Base-by-base conservation (phyloP, 805 yeast species). In the Kuraishia floccosa region DNA sequence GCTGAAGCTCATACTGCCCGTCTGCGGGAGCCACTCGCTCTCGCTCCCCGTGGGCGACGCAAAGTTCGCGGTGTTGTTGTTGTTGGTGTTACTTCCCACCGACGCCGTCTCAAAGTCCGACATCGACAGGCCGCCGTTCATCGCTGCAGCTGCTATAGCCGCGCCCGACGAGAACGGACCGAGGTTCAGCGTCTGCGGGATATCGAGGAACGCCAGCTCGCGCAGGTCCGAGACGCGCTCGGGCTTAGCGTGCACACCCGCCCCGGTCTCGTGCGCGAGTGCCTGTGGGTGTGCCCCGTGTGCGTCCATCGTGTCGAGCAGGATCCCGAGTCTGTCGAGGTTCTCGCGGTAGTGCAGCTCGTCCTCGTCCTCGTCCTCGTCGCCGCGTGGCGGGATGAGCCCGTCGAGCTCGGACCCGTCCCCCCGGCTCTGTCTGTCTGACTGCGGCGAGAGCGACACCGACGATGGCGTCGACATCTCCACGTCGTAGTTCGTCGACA, bases 101-200 rank as follows among this genome's bases (percentile, higher is more conserved):
- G n/a, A n/a, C n/a, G n/a, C 17, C 6, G 18, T 22, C 23, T 49
- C 53, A 29, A 50, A 47, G 28, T 49, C 54, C 7, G 47, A 42
- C 52, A 47, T 47, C 14, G 45, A 40, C 19, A 47, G 33, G 2
- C 46, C 44, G 6, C 54, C 54, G 27, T 48, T 44, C 42, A 50
- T 38, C 3, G 53, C 49, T 6, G 49, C 49, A 4, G 55, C 40
- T 5, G 53, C 52, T 11, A 50, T 30, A 9, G 44, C 49, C 6
- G 52, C 49, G 14, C 53, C 56, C 3, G 57, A 50, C 16, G 42
- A 44, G 34, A 50, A 52, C 4, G 49, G 48, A 3, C 50, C 52
- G 14, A 54, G 32, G 31, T 40, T 41, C 3, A 26, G 15, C 10
- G 22, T 7, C 22, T 10, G 9, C n/a, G n/a, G n/a, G n/a, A n/a